These are phyloP conservation scores for Verticillium zaregamsianum DNA, from an alignment of 2,329 filamentous ascomycete genomes.

Conservation along the genomic window DNA sequence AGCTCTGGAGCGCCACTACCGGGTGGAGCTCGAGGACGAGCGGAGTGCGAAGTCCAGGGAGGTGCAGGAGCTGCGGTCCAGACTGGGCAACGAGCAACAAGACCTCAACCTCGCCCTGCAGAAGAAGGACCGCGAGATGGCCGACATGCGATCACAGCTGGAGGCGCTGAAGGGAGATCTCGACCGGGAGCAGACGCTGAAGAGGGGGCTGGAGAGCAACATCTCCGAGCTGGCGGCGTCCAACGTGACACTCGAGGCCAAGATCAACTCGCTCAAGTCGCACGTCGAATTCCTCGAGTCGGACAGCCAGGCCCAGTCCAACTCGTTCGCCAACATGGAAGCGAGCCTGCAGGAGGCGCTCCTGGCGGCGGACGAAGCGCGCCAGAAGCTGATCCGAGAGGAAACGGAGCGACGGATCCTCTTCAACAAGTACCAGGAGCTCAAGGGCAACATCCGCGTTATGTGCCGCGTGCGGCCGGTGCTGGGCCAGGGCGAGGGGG, in stretches of 20 bases:
- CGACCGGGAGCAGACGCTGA: constrained; percentile 61
- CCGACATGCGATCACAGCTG: constrained; percentile 40
- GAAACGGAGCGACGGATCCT: constrained; percentile 86
- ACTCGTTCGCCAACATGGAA: constrained; percentile 79
- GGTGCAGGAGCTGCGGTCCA: constrained; percentile 58
- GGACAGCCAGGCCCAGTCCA: constrained; percentile 82
- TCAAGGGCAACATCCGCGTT: constrained; percentile 97
- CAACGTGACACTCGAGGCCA: constrained; percentile 66
- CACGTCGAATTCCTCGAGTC: constrained; percentile 89
- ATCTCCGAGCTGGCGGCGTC: constrained; percentile 57
- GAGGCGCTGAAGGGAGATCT: constrained; percentile 46
- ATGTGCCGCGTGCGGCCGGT: constrained; percentile 92
- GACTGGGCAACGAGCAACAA: constrained; percentile 46
- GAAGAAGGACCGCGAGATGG: constrained; percentile 51
- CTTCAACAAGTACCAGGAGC: constrained; percentile 96
- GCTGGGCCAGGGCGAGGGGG: constrained; percentile 53
- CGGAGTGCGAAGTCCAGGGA: constrained; percentile 54
- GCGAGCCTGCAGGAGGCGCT: constrained; percentile 74
- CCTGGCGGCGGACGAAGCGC: constrained; percentile 62
- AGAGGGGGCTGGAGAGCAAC: constrained; percentile 45
- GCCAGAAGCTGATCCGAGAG: constrained; percentile 82
- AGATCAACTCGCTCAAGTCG: constrained; percentile 70
- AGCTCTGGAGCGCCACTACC: constrained; percentile 57
- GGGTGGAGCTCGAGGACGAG: constrained; percentile 64
- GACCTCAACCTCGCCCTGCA: constrained; percentile 43